phyloP scores from a whole-genome alignment of 2,329 filamentous ascomycete genomes.

The Cladosporium sp. region DNA sequence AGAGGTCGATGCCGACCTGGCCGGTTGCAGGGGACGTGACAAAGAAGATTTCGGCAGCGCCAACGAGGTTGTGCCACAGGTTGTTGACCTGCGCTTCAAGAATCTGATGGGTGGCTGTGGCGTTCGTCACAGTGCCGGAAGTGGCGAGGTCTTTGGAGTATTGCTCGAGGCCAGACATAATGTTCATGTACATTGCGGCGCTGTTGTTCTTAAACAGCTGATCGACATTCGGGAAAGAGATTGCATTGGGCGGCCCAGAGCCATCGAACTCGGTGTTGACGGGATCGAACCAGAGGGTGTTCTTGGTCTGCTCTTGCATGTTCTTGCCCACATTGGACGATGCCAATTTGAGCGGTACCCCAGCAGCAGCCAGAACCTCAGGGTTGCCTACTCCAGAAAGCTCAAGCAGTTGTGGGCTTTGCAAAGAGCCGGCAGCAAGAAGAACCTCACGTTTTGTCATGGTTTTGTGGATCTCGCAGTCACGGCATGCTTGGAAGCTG shows the following conservation, averaged over 20 bases:
- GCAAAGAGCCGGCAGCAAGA: constrained; percentile 54
- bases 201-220: constrained; percentile 34
- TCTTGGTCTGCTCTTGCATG: constrained; percentile 38
- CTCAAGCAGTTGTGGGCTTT: constrained; percentile 57
- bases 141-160: constrained; percentile 25
- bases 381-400: constrained; percentile 57
- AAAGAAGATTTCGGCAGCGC: constrained; percentile 36
- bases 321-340: constrained; percentile 52
- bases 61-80: constrained; percentile 21
- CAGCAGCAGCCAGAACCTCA: constrained; percentile 45
- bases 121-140: constrained; percentile 20
- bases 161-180: constrained; percentile 26
- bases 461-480: constrained; percentile 16
- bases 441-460: constrained; percentile 25
- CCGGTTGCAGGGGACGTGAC: constrained; percentile 26
- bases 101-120: constrained; percentile 18
- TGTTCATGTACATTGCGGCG: constrained; percentile 20
- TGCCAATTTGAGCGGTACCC: constrained; percentile 44
- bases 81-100: constrained; percentile 25
- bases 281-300: constrained; percentile 23
- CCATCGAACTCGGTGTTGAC: constrained; percentile 27
- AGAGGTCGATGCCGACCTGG: constrained; percentile 34
- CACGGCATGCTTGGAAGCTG: constrained; percentile 17
- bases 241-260: constrained; percentile 36
- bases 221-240: constrained; percentile 33